Evolutionary conservation across 306 rosid species (phyloP), one percentile per base, ranked within the genome.

Genomic region (Cajanus cajan): DNA sequence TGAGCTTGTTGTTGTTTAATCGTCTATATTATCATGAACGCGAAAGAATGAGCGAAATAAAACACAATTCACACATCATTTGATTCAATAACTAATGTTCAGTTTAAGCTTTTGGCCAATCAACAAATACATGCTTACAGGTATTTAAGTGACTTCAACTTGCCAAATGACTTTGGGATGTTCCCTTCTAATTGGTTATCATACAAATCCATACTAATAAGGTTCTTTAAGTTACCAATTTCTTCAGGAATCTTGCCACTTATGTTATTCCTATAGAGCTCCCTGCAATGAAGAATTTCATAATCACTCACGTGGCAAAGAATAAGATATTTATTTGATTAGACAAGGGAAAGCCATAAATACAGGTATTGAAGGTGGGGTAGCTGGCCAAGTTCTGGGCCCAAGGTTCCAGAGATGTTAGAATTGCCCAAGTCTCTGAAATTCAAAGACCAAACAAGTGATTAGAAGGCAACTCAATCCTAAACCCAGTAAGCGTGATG

Each of bases 361-460:
- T 87, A 92, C 97, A 92, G 76, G 87, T 87, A 90, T 43, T 90
- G 91, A 11, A 92, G 90, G 77, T 90, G 86, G 77, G 88, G 83
- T 54, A 92, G 90, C 61, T 85, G 81, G 71, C 86, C 94, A 82
- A 90, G 82, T 76, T 92, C 96, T 22, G 92, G 80, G 75, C 96
- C 96, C 83, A 92, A 73, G 82, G 87, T 86, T 73, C 97, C 94
- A 74, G 94, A 88, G 82, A 92, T 31, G 63, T 90, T 89, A 45
- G 89, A 73, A 82, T 85, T 89, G 8, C 96, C 97, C 88, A 92
- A 83, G 85, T 92, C 96, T 81, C 96, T 92, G 89, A 87, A 85
- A 83, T 59, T 67, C 16, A 83, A 80, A 65, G 21, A 39, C 58
- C 8, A 71, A 21, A 51, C 22, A 36, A 34, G 52, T 8, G 48